Base-by-base conservation (phyloP, 2,329 filamentous ascomycete species). In the Bipolaris bicolor region DNA sequence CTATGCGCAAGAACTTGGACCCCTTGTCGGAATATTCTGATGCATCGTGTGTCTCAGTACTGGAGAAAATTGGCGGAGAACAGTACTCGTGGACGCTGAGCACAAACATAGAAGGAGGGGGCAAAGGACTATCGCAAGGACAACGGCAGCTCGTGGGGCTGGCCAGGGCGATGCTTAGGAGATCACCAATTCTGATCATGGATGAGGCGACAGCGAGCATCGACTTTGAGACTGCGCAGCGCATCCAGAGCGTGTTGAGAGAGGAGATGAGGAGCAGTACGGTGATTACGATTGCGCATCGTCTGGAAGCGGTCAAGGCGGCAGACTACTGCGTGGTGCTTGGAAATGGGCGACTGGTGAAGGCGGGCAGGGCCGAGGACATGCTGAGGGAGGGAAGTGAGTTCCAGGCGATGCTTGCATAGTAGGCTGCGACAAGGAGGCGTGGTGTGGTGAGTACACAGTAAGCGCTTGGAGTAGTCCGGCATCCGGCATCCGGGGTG, bases 121-220 rank as follows among this genome's bases (percentile, higher is more conserved):
- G 86, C 2, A 82, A 82, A 36, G 88, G 88, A 49, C 78, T 89
- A 0, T 85, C 82, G 47, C 87, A 89, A 65, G 87, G 87, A 0
- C 86, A 90, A 68, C 76, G 86, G 45, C 87, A 90, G 66, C 78
- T 90, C 0, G 84, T 90, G 3, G 86, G 86, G 0, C 77, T 90
- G 1, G 84, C 86, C 0, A 73, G 87, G n/a, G 86, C 87, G 0
- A 81, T 89, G 51, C 72, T 90, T 45, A 75, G 86, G 7, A 76
- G 83, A n/a, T 86, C 84, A 56, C 77, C 84, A 0, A 82, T 89
- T 60, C 78, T 90, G 9, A 83, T 90, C 49, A 80, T 90, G 67
- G 87, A 90, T 65, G 87, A 89, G 66, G 86, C 86, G 2, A 88
- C 86, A 1, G 86, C 86, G 2, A 86, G 83, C 47, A 86, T 88